Base-by-base conservation (phyloP, 2,329 filamentous ascomycete species). In the Harringtonia lauricola region DNA sequence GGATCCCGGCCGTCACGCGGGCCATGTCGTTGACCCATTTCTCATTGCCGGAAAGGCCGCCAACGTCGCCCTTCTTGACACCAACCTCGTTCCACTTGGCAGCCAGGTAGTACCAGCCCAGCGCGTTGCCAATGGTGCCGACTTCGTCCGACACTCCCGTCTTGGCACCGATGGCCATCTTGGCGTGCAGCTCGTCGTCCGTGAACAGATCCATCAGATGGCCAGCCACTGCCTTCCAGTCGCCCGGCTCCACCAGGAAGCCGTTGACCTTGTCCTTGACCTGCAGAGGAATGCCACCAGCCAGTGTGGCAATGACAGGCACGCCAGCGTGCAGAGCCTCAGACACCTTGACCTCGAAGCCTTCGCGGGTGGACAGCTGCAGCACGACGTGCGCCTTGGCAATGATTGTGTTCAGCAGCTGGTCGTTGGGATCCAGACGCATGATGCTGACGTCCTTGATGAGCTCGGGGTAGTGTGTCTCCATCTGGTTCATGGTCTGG, bases 341-440 rank as follows among this genome's bases (percentile, higher is more conserved):
- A 0, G 82, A 87, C 6, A 92, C 84, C 62, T 92, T 92, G 53
- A 92, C 81, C 61, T 92, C 86, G 53, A 92, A 92, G 0, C 86
- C 85, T 57, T 92, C 86, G 30, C 83, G 76, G 0, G 81, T 88
- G 3, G 83, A 89, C 7, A 92, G 75, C 60, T 92, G 86, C 8
- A 92, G 71, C 1, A 81, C 81, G 8, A 88, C 76, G 45, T 81
- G 76, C 1, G 83, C 79, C 40, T 82, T 81, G 31, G 80, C 78
- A 48, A 92, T 72, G 35, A 92, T 66, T 0, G 79, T 76, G 59
- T 92, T 89, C 53, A 92, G 76, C 18, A 88, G 70, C 60, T 92
- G 86, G 54, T 92, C 86, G 12, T 81, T 84, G 24, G 85, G 82
- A 0, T 82, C 78, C 1, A 92, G 69, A 17, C 85, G 80, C 72